Base-by-base conservation (phyloP, 2,329 filamentous ascomycete genomes). In the Penicillium freii region DNA sequence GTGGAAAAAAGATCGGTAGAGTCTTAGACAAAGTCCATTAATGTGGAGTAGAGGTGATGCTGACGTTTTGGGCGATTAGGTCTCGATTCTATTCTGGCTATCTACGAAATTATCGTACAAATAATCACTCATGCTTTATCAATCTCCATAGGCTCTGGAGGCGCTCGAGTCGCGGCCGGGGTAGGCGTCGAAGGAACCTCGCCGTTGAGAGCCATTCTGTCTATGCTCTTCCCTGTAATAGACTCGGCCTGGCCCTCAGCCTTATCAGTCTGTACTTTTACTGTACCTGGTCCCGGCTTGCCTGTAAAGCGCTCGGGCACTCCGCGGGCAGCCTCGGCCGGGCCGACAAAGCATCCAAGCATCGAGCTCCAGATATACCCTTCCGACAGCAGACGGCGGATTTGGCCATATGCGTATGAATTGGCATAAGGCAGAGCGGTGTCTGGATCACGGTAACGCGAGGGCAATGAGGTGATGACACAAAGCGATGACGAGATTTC, bases 401-500 rank as follows among this genome's bases (percentile, higher is more conserved):
- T 88, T 72, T 95, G 87, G 29, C 73, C 70, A 76, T 92, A 97
- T 0, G 92, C 92, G 61, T 87, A 84, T 43, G 85, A 80, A 71
- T 93, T 93, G 62, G 85, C 83, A 75, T 93, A 99, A 0, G 87
- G 85, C 17, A 97, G 81, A 0, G 90, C 90, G 0, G 93, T 97
- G 64, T 84, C 83, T 0, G 92, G 91, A 72, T 99, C 94, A 25
- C 87, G 84, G 74, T 95, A 97, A 54, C 86, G 86, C 13, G 93
- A 94, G 5, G 87, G 85, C 52, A 87, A 84, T 67, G 88, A 89
- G 1, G 91, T 97, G 70, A 97, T 92, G 48, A 87, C 88, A 73
- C 94, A 99, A 33, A 87, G 79, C 44, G 82, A 77, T 60, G 72
- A 74, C 54, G 68, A 75, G 60, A 71, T 77, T 75, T 78, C 77